Percentiles rank a stretch among this genome's conserved stretches.
Evolutionary conservation across 73 alveolate genomes (phyloP).

Genomic region (Durusdinium trenchii): DNA sequence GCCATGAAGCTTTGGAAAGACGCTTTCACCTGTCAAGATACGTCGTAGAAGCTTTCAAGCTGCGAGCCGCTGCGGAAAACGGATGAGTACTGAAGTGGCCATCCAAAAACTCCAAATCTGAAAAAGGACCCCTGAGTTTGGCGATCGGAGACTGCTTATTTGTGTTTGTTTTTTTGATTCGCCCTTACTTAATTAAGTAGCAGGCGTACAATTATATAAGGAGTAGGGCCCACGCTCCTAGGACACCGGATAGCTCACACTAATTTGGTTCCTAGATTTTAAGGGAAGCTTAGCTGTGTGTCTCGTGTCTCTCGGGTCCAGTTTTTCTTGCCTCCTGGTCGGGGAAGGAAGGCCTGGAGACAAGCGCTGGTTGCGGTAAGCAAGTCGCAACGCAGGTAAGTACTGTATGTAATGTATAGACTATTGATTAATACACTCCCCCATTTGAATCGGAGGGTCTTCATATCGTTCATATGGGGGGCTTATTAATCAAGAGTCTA

Average conservation of each 20-base stretch:
- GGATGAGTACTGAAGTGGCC: not conserved
- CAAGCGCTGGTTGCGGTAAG: not conserved
- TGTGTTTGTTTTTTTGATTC: not conserved
- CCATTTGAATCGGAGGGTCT: too few relatives aligned
- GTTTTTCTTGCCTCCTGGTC: constrained; percentile 51
- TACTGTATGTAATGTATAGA: too few relatives aligned
- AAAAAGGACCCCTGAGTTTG: too few relatives aligned
- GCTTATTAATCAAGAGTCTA: too few relatives aligned
- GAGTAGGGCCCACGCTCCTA: not conserved
- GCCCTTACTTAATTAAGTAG: not conserved
- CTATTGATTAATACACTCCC: too few relatives aligned
- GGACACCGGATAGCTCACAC: not conserved
- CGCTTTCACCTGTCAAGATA: not conserved
- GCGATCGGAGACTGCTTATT: not conserved
- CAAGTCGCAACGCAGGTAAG: too few relatives aligned
- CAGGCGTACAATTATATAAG: not conserved
- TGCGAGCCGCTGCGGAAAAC: not conserved
- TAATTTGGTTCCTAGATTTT: too few relatives aligned
- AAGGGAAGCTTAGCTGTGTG: too few relatives aligned
- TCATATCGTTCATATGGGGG: too few relatives aligned
- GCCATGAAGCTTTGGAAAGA: not conserved
- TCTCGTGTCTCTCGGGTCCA: not conserved
- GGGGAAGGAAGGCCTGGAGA: constrained; percentile 70
- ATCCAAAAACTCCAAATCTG: too few relatives aligned
- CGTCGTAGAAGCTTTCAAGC: not conserved